Evolutionary conservation across 2,329 filamentous ascomycete genomes (phyloP).

Genomic region (Claviceps maximensis): DNA sequence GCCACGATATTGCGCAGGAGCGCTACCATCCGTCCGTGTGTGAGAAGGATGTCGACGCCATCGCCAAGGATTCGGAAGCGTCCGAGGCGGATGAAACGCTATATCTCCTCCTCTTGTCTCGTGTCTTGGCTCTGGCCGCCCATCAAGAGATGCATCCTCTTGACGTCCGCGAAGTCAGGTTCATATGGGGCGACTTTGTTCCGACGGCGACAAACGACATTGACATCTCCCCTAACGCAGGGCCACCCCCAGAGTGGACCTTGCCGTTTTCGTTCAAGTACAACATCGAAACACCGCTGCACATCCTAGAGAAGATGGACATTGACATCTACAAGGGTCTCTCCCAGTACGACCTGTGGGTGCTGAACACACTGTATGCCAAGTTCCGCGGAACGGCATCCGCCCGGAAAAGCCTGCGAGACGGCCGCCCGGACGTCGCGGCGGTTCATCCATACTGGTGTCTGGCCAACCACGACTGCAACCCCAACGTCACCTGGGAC

Average conservation of each 20-base stretch:
- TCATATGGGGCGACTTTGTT: conserved; percentile 57
- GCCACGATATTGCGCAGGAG: conserved; percentile 42
- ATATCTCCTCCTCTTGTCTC: conserved; percentile 48
- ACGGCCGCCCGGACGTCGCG: conserved; percentile 78
- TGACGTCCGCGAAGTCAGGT: conserved; percentile 50
- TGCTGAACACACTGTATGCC: conserved; percentile 81
- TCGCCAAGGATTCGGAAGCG: conserved; percentile 50
- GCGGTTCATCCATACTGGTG: conserved; percentile 96
- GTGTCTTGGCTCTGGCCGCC: conserved; percentile 48
- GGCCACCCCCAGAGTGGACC: conserved; percentile 49
- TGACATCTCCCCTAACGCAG: conserved; percentile 37
- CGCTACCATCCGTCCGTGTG: conserved; percentile 53
- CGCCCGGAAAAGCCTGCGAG: conserved; percentile 60
- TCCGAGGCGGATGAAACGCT: conserved; percentile 47
- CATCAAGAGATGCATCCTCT: conserved; percentile 50
- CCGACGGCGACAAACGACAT: conserved; percentile 38
- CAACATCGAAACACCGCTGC: conserved; percentile 61
- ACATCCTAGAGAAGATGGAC: conserved; percentile 75
- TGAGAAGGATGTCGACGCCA: conserved; percentile 51
- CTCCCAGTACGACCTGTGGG: conserved; percentile 56
- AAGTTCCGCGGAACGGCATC: conserved; percentile 92
- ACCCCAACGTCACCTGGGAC: conserved; percentile 90
- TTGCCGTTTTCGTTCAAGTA: conserved; percentile 67
- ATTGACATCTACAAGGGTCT: conserved; percentile 56
- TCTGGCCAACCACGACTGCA: conserved; percentile 88